These are phyloP conservation scores for Rhytidhysteron rufulum DNA, from an alignment of 2,329 filamentous ascomycete species.

Conservation along the genomic window DNA sequence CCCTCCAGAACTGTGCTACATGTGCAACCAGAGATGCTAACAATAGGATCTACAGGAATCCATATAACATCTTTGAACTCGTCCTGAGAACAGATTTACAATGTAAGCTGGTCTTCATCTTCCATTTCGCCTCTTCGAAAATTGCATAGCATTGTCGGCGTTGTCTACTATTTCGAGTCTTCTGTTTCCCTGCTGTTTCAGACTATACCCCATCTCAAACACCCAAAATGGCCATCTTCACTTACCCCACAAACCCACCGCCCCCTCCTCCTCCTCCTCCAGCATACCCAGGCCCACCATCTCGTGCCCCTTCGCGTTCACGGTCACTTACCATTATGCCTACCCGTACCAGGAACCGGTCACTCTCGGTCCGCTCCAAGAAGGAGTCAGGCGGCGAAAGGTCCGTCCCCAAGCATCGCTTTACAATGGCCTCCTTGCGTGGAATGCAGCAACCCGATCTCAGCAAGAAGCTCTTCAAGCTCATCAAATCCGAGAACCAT, in stretches of 20 bases:
- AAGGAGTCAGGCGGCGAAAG: slow-evolving; percentile 45
- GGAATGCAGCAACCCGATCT: slow-evolving; percentile 83
- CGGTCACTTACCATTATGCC: slow-evolving; percentile 29
- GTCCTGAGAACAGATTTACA: slow-evolving; percentile 9
- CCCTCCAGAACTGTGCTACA: slow-evolving; percentile 1
- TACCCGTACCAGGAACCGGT: slow-evolving; percentile 59
- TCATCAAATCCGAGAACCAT: slow-evolving; percentile 94
- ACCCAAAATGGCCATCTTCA: slow-evolving; percentile 19
- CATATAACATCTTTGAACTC: slow-evolving; percentile 13
- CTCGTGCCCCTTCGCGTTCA: slow-evolving; percentile 18
- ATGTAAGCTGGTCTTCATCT: slow-evolving; percentile 34
- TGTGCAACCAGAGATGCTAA: slow-evolving; percentile 16
- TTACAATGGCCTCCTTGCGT: slow-evolving; percentile 82
- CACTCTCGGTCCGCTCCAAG: slow-evolving; percentile 68
- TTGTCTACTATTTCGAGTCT: slow-evolving; percentile 2
- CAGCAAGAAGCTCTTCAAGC: slow-evolving; percentile 79
- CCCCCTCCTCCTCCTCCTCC: slow-evolving; percentile 23
- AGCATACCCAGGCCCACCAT: slow-evolving; percentile 16
- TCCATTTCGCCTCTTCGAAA: slow-evolving; percentile 3
- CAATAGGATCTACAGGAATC: slow-evolving; percentile 14
- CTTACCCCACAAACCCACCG: slow-evolving; percentile 18
- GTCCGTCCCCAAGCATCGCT: slow-evolving; percentile 59
- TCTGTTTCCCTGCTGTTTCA: slow-evolving; percentile 1
- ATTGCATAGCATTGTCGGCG: background rate
- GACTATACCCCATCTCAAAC: slow-evolving; percentile 8